Evolutionary conservation across 2,329 filamentous ascomycete genomes (phyloP), one percentile per base, ranked within the genome.

Genomic region (Anthostomella pinea): DNA sequence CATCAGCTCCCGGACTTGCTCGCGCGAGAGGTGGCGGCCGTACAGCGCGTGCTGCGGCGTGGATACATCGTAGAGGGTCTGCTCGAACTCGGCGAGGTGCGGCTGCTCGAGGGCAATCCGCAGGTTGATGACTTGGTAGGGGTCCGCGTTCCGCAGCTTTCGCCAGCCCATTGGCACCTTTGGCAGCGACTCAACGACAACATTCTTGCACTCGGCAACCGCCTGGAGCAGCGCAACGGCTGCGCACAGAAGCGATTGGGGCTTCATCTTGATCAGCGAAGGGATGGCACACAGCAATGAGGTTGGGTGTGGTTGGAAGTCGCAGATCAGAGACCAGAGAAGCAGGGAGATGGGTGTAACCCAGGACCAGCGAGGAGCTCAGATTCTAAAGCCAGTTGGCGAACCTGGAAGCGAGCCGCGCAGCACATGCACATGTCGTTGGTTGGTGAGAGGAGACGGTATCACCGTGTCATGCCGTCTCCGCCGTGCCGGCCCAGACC

Each of bases 11-110:
- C 22, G 45, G 22, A 84, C 58, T 49, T 83, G 70, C 21, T 79
- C 69, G n/a, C 73, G 72, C 39, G 72, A 77, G 60, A 85, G 61
- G 50, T 84, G 77, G 48, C 72, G 65, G 22, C 81, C 81, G 54
- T 85, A 85, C 14, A 62, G 66, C 2, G 67, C 59, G 47, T 80
- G 70, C 18, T 66, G 68, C 1, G 81, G 81, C 1, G 75, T 78
- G 1, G 81, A 82, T 19, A 85, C 67, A 26, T 80, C 73, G 38
- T 81, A 66, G 8, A 82, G 68, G 6, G 64, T 69, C 51, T 77
- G 68, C 54, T 84, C 78, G 35, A 85, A 73, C 5, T 69, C 58
- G 3, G 56, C 62, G 23, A 67, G 54, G 28, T 69, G 69, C 15
- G 70, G 68, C 58, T 78, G 67, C 28, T 59, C 59, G 13, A 77